These are phyloP conservation scores for Stephania cephalantha DNA, from an alignment of 164 flowering plant species.

Conservation along the genomic window DNA sequence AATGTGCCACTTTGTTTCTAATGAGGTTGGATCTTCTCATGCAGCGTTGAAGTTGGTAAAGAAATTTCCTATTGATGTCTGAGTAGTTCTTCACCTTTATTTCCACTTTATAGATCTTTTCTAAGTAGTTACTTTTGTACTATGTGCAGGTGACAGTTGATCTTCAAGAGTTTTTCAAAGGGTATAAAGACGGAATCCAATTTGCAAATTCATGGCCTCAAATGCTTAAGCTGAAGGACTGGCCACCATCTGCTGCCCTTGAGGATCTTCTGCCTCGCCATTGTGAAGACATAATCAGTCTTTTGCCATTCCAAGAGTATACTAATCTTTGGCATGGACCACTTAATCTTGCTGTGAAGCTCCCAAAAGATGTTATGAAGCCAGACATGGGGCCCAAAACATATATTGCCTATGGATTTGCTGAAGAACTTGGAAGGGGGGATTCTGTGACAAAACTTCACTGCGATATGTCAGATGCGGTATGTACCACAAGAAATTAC, in stretches of 20 bases:
- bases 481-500: slow-evolving; percentile 18
- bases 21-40: not conserved
- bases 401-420: slow-evolving; percentile 74
- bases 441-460: slow-evolving; percentile 94
- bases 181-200: slow-evolving; percentile 57
- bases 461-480: slow-evolving; percentile 89
- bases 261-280: slow-evolving; percentile 84
- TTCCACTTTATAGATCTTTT: not conserved
- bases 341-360: slow-evolving; percentile 68
- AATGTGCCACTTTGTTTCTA: too few relatives aligned
- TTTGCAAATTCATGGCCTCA: slow-evolving; percentile 71
- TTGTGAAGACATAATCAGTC: slow-evolving; percentile 69
- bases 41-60: not conserved
- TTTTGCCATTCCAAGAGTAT: slow-evolving; percentile 75
- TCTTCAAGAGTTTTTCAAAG: slow-evolving; percentile 59
- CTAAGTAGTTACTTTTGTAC: not conserved
- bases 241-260: slow-evolving; percentile 86
- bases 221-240: slow-evolving; percentile 91
- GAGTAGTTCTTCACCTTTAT: not conserved
- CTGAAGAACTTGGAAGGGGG: slow-evolving; percentile 84
- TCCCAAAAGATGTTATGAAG: slow-evolving; percentile 52
- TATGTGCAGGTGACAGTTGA: slow-evolving; percentile 61
- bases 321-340: slow-evolving; percentile 58
- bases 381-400: slow-evolving; percentile 97
- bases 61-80: not conserved